Percentiles rank a stretch among this genome's conserved stretches.
phyloP scores from a whole-genome alignment of 371 early-diverging fungal genomes.

The Entomophthora muscae region DNA sequence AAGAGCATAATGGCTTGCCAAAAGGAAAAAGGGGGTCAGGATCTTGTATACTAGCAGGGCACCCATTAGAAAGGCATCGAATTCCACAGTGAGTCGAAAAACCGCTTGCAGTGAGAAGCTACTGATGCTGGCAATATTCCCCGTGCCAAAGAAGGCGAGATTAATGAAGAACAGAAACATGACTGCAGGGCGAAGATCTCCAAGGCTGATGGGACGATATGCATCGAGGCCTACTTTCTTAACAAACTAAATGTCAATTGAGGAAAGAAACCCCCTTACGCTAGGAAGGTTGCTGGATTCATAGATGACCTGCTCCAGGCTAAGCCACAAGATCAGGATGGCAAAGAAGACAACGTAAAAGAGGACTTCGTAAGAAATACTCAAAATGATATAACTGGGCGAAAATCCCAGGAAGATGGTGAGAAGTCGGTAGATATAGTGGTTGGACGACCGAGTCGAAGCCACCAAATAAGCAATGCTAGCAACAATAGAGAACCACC shows the following conservation, averaged over 20 bases:
- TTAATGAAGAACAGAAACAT: constrained; percentile 76
- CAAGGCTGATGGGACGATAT: background rate
- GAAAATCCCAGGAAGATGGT: constrained; percentile 73
- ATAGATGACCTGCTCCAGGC: constrained; percentile 45
- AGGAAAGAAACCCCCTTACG: background rate
- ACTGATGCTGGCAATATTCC: constrained; percentile 78
- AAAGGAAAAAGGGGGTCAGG: constrained; percentile 79
- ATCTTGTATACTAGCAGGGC: constrained; percentile 69
- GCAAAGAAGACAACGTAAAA: constrained; percentile 70
- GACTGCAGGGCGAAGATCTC: background rate
- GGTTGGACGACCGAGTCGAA: constrained; percentile 23
- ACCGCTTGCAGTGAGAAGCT: constrained; percentile 81
- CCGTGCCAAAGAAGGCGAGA: constrained; percentile 90
- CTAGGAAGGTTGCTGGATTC: background rate
- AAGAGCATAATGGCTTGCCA: constrained; percentile 61
- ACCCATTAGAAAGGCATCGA: constrained; percentile 82
- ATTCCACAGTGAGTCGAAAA: constrained; percentile 75
- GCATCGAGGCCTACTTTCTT: background rate
- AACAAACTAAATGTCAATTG: background rate
- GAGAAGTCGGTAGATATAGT: constrained; percentile 56
- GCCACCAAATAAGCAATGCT: background rate
- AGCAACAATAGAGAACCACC: background rate
- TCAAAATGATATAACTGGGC: constrained; percentile 69
- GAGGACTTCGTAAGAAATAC: constrained; percentile 68
- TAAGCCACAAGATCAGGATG: constrained; percentile 60